A percentile compares a stretch with the other conserved stretches of the same genome.
phyloP scores from a whole-genome alignment of 257 asterid species.

The Asclepias syriaca region DNA sequence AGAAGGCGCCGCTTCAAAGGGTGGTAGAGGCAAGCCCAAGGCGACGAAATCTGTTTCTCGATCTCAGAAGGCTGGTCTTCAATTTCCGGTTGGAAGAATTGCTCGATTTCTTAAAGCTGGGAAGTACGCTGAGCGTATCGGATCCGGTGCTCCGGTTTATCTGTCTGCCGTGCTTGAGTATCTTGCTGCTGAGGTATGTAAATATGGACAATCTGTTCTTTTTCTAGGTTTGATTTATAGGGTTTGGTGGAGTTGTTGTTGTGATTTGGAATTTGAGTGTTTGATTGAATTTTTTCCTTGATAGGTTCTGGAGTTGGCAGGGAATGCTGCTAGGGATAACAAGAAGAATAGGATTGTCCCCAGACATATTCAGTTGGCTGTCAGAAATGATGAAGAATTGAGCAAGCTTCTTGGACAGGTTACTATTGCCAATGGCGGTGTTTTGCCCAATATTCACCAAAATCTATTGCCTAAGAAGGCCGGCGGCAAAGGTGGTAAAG shows the following conservation, averaged over 20 bases:
- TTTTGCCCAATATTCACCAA: conserved; percentile 21
- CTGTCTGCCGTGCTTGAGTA: conserved; percentile 24
- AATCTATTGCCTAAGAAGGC: conserved; percentile 20
- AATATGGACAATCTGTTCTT: neutral
- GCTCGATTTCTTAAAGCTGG: conserved; percentile 18
- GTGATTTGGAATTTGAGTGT: neutral
- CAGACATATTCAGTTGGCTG: conserved; percentile 26
- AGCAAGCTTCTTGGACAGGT: conserved; percentile 24
- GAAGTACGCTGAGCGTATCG: conserved; percentile 22
- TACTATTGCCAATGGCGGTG: conserved; percentile 27
- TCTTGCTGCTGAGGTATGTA: conserved; percentile 22
- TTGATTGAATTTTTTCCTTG: neutral
- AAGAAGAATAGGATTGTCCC: conserved; percentile 24
- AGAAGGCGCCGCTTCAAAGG: conserved; percentile 5
- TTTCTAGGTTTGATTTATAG: neutral
- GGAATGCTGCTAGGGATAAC: conserved; percentile 29
- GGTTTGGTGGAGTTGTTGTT: neutral
- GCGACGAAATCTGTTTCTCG: conserved; percentile 17
- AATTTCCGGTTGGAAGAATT: conserved; percentile 15
- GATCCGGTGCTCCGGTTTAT: conserved; percentile 23
- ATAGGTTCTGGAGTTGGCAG: conserved; percentile 24
- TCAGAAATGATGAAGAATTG: conserved; percentile 23
- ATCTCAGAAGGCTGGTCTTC: conserved; percentile 16
- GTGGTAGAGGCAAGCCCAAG: conserved; percentile 15
- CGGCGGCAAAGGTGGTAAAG: conserved; percentile 18